phyloP scores from a whole-genome alignment of 805 yeast species.

The Saccharomycopsis malanga region DNA sequence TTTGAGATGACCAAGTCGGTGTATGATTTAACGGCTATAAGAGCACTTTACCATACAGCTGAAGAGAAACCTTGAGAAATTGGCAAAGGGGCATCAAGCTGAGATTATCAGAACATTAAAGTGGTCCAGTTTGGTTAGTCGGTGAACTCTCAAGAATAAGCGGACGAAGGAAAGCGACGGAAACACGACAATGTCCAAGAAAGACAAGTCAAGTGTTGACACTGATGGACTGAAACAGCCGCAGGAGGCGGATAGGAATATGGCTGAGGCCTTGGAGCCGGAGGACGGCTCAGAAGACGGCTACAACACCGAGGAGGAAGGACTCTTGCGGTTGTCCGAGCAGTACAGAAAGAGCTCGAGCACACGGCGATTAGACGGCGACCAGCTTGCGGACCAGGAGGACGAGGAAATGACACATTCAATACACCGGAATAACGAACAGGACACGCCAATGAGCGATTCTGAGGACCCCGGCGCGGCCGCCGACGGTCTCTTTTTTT shows the following conservation, averaged over 20 bases:
- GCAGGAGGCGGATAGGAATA: neutral
- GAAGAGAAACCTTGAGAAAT: too few species aligned
- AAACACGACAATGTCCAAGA: neutral
- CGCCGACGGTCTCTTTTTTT: slow-evolving; percentile 11
- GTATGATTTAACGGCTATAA: too few species aligned
- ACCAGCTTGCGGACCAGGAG: slow-evolving; percentile 25
- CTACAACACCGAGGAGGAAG: slow-evolving; percentile 5
- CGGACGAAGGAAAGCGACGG: too few species aligned
- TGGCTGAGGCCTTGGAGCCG: neutral
- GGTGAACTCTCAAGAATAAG: too few species aligned
- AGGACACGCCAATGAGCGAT: slow-evolving; percentile 20
- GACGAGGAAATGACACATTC: slow-evolving; percentile 23
- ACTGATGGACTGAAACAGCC: neutral
- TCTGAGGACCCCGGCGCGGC: slow-evolving; percentile 24
- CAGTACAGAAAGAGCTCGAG: slow-evolving; percentile 33
- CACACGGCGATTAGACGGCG: slow-evolving; percentile 14
- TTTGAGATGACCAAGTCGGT: too few species aligned
- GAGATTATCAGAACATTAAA: too few species aligned
- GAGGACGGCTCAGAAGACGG: neutral
- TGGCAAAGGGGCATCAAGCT: too few species aligned
- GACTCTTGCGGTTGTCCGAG: slow-evolving; percentile 34
- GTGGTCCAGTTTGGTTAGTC: too few species aligned
- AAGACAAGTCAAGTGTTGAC: neutral
- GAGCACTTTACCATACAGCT: too few species aligned
- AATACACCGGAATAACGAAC: slow-evolving; percentile 25